A percentile compares a stretch with the other conserved stretches of the same genome.
Conservation (phyloP, 2,329 filamentous ascomycete genomes). For the Neofusicoccum laricinum region DNA sequence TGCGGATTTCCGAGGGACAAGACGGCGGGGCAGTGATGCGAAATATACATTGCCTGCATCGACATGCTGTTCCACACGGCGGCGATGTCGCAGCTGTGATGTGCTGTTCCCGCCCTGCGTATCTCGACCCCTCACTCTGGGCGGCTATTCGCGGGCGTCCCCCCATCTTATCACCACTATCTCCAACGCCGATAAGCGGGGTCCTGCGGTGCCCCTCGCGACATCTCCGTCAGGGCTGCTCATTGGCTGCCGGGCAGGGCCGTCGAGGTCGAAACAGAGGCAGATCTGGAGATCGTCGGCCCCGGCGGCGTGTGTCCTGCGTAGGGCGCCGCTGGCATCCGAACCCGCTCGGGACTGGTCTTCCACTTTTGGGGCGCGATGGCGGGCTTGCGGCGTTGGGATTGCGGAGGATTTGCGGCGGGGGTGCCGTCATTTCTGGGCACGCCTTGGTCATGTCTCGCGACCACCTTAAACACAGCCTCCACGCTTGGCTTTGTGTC, state of each 20-base stretch:
- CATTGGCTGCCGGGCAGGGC: background rate
- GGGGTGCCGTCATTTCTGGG: background rate
- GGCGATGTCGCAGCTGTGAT: background rate
- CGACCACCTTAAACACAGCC: background rate
- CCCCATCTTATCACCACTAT: constrained; percentile 8
- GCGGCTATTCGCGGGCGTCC: constrained; percentile 5
- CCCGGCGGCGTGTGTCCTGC: background rate
- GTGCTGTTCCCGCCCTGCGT: background rate
- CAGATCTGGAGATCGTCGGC: constrained; percentile 4
- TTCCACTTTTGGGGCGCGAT: constrained; percentile 2
- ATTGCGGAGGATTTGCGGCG: constrained; percentile 10
- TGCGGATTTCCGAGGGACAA: background rate
- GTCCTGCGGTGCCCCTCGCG: background rate
- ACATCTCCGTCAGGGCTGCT: background rate
- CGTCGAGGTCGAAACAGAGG: background rate
- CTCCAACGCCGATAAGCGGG: background rate
- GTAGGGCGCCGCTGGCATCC: background rate
- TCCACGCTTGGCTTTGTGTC: background rate
- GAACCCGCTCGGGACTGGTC: background rate
- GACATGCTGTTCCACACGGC: background rate
- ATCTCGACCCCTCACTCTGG: constrained; percentile 1
- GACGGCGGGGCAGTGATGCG: background rate
- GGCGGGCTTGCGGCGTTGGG: background rate
- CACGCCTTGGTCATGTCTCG: background rate
- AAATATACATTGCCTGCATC: background rate